Evolutionary conservation across 495 filamentous ascomycete species (phyloP).

Genomic region (Podospora pseudocomata): DNA sequence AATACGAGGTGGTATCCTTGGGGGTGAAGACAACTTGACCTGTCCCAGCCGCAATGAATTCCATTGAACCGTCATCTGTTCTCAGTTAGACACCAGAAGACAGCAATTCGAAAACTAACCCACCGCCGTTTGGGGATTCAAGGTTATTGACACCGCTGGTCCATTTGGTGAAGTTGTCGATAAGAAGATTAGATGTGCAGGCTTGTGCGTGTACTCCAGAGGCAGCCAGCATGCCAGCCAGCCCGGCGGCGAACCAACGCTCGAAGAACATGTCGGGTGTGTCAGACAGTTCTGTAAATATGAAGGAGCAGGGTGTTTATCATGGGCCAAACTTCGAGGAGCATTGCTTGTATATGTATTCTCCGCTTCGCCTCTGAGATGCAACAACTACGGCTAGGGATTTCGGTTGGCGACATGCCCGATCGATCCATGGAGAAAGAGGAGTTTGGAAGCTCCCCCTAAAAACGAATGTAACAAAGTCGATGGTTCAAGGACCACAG

Average conservation of each 20-base stretch:
- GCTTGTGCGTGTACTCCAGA: constrained; percentile 31
- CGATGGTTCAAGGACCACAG: background rate
- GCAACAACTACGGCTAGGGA: constrained; percentile 7
- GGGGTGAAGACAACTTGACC: constrained; percentile 53
- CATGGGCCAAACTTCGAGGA: background rate
- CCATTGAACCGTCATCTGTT: constrained; percentile 57
- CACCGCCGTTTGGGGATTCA: constrained; percentile 47
- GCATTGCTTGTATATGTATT: background rate
- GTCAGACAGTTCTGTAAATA: constrained; percentile 4
- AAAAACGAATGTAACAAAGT: background rate
- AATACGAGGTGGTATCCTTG: constrained; percentile 48
- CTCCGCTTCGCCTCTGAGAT: background rate
- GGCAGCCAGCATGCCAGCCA: constrained; percentile 28
- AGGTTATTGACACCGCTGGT: constrained; percentile 48
- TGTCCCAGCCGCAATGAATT: constrained; percentile 43
- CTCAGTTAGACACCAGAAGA: constrained; percentile 3
- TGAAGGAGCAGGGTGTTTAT: background rate
- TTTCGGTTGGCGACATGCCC: constrained; percentile 1
- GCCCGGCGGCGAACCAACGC: constrained; percentile 24
- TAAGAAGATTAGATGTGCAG: constrained; percentile 49
- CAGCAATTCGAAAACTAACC: background rate
- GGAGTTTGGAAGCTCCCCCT: background rate
- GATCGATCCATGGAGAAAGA: background rate
- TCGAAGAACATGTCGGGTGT: constrained; percentile 24
- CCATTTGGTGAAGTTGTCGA: constrained; percentile 57